Percentiles rank a stretch among this genome's conserved stretches.
phyloP scores from a whole-genome alignment of 345 rosid species.

The Litchi chinensis region DNA sequence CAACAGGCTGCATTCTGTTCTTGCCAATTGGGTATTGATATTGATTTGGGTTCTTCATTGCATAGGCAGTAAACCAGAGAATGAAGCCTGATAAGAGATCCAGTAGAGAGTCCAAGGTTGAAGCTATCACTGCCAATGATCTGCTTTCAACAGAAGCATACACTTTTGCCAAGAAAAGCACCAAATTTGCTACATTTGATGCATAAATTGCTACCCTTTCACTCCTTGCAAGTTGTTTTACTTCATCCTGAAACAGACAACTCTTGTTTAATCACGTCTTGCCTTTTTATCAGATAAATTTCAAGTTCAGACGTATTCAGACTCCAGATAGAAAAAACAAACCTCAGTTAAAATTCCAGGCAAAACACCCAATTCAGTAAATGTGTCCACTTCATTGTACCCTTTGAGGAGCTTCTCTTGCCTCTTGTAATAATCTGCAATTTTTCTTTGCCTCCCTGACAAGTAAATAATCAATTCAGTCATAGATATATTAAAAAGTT shows the following conservation, averaged over 20 bases:
- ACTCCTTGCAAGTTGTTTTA: conserved; percentile 27
- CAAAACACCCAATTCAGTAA: conserved; percentile 45
- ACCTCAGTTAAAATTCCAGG: conserved; percentile 47
- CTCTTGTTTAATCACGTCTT: not conserved
- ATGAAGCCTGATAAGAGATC: conserved; percentile 85
- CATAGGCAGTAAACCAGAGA: conserved; percentile 79
- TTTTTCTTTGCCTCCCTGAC: conserved; percentile 35
- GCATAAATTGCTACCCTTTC: conserved; percentile 40
- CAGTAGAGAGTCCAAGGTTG: conserved; percentile 52
- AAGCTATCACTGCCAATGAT: conserved; percentile 56
- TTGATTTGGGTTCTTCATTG: conserved; percentile 72
- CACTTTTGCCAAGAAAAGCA: conserved; percentile 45
- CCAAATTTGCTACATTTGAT: conserved; percentile 49
- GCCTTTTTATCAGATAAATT: not conserved
- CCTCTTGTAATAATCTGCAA: conserved; percentile 46
- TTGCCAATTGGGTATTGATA: conserved; percentile 77
- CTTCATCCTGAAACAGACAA: conserved; percentile 29
- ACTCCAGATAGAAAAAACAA: not conserved
- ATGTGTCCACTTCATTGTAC: conserved; percentile 50
- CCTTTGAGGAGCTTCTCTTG: conserved; percentile 47
- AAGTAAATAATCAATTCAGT: not conserved
- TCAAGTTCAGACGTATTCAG: not conserved
- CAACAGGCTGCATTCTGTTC: conserved; percentile 87
- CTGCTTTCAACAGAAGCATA: conserved; percentile 39
- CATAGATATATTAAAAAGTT: too few species aligned